Conservation (phyloP, 495 filamentous ascomycete genomes). For the Penicillium angulare region DNA sequence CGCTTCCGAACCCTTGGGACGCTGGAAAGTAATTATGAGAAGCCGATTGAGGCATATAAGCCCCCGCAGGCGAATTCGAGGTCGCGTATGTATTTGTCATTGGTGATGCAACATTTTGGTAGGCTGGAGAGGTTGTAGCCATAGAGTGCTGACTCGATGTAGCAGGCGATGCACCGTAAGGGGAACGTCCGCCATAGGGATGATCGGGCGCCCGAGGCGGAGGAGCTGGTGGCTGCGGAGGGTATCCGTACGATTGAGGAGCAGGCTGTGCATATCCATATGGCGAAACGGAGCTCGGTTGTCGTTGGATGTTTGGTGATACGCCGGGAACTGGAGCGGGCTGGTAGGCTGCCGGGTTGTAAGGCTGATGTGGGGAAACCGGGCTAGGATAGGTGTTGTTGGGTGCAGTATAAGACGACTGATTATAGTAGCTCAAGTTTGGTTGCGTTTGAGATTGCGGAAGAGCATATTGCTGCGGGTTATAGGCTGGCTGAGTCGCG, state of each 20-base stretch:
- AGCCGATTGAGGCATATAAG: slow-evolving; percentile 18
- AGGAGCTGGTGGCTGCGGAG: slow-evolving; percentile 39
- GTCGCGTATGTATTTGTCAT: slow-evolving; percentile 23
- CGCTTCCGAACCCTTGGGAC: slow-evolving; percentile 25
- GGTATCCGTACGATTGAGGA: slow-evolving; percentile 32
- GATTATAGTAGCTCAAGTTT: slow-evolving; percentile 37
- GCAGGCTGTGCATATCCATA: slow-evolving; percentile 36
- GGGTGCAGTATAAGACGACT: slow-evolving; percentile 45
- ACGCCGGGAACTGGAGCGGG: slow-evolving; percentile 25
- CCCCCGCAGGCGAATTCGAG: slow-evolving; percentile 20
- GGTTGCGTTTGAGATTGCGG: slow-evolving; percentile 57
- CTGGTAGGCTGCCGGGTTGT: slow-evolving; percentile 71
- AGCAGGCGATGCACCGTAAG: slow-evolving; percentile 18
- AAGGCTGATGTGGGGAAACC: slow-evolving; percentile 54
- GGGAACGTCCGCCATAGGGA: slow-evolving; percentile 42
- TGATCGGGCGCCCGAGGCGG: slow-evolving; percentile 50
- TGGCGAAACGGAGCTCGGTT: slow-evolving; percentile 29
- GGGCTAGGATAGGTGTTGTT: slow-evolving; percentile 28
- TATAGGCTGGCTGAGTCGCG: slow-evolving; percentile 62
- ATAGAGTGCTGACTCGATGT: slow-evolving; percentile 6
- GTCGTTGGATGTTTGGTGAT: slow-evolving; percentile 30
- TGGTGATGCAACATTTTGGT: slow-evolving; percentile 23
- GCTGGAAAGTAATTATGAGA: slow-evolving; percentile 28
- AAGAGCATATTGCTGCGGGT: slow-evolving; percentile 76
- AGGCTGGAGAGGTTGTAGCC: slow-evolving; percentile 14